A percentile compares a stretch with the other conserved stretches of the same genome.
Conservation (phyloP, 2,329 filamentous ascomycete species). For the Neonectria faginata region DNA sequence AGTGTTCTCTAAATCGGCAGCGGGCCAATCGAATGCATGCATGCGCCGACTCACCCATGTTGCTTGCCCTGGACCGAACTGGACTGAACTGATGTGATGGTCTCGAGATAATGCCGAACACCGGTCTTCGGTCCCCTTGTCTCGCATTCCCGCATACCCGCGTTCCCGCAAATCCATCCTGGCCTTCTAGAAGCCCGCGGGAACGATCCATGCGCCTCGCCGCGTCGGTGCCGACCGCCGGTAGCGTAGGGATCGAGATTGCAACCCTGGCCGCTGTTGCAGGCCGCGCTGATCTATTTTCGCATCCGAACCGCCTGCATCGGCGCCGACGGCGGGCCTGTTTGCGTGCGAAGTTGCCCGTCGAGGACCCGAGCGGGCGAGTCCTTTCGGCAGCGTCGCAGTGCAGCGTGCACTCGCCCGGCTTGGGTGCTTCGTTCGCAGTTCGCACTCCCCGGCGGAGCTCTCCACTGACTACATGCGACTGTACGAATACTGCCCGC, state of each 20-base stretch:
- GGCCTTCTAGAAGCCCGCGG: constrained; percentile 41
- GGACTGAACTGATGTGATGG: constrained; percentile 6
- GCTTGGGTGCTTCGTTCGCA: too few relatives aligned
- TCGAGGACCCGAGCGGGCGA: constrained; percentile 10
- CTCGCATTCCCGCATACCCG: background rate
- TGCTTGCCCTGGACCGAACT: too few relatives aligned
- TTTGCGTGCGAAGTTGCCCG: constrained; percentile 7
- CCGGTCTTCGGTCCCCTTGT: constrained; percentile 12
- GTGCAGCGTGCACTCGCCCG: too few relatives aligned
- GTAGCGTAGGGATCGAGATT: constrained; percentile 18
- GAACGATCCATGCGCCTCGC: constrained; percentile 26
- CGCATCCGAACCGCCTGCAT: constrained; percentile 33
- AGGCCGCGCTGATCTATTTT: constrained; percentile 24
- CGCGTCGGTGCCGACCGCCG: constrained; percentile 37
- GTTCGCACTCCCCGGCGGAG: constrained; percentile 9
- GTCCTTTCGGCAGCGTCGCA: too few relatives aligned
- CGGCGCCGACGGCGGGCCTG: constrained; percentile 38
- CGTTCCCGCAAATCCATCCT: constrained; percentile 8
- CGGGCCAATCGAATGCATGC: constrained; percentile 25
- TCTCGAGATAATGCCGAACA: constrained; percentile 28
- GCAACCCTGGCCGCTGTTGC: background rate
- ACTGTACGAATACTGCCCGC: background rate
- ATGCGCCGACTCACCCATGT: constrained; percentile 4
- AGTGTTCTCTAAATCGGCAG: constrained; percentile 13
- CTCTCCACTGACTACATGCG: background rate